Evolutionary conservation across 768 basidiomycete species (phyloP).

Genomic region (Phylloporus rhodoxanthus): DNA sequence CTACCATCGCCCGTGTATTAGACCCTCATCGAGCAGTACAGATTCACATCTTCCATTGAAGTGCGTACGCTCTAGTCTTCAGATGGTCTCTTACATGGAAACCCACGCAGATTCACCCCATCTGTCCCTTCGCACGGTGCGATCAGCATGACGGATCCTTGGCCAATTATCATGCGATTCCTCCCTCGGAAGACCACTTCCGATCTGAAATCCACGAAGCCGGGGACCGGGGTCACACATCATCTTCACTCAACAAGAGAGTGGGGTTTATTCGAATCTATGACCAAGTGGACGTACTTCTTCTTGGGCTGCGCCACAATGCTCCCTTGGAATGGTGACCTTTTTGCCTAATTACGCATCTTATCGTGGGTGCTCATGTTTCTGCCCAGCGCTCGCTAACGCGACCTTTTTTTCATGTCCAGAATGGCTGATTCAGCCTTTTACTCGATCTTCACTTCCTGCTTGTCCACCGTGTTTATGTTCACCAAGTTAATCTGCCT

Average conservation of each 20-base stretch:
- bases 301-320: conserved; percentile 70
- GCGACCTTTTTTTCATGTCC: conserved; percentile 75
- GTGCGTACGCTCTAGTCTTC: no score
- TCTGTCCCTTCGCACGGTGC: not conserved
- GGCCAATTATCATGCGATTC: not conserved
- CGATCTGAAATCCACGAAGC: not conserved
- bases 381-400: conserved; percentile 37
- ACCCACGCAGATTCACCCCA: no score
- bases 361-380: no score
- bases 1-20: no score
- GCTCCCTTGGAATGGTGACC: conserved; percentile 80
- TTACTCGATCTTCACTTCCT: conserved; percentile 55
- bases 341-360: conserved; percentile 32
- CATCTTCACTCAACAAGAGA: not conserved
- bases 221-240: not conserved
- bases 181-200: not conserved
- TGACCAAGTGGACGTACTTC: conserved; percentile 52
- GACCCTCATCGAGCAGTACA: no score
- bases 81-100: no score
- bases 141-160: not conserved
- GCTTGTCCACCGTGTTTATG: conserved; percentile 56
- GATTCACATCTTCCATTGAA: no score
- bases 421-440: conserved; percentile 57
- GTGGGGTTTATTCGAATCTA: not conserved
- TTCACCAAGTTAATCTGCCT: conserved; percentile 62